Conservation (phyloP, 139 green algal genomes). For the Tetradesmus lagerheimii region DNA sequence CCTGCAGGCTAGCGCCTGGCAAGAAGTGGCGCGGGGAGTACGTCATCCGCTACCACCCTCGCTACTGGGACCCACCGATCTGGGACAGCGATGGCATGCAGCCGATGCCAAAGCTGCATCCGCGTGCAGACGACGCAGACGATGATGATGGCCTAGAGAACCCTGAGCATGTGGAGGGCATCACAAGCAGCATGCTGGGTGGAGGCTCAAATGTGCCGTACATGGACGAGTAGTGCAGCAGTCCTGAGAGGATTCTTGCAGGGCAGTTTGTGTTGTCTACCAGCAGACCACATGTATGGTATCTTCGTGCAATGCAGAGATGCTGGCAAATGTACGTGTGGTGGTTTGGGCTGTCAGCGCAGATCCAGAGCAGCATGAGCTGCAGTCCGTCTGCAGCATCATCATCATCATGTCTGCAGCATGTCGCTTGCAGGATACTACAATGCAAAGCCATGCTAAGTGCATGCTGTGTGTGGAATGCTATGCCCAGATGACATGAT, state of each 20-base stretch:
- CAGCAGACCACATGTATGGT: too few relatives aligned
- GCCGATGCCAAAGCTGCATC: constrained; percentile 44
- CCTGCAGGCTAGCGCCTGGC: constrained; percentile 50
- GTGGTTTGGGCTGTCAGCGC: too few relatives aligned
- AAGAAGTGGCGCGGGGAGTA: constrained; percentile 43
- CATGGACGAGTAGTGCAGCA: not conserved
- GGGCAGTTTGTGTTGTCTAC: too few relatives aligned
- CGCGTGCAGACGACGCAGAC: constrained; percentile 34
- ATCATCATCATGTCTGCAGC: too few relatives aligned
- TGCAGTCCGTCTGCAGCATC: too few relatives aligned
- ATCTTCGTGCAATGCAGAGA: too few relatives aligned
- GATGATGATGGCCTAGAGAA: constrained; percentile 17
- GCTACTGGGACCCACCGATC: constrained; percentile 51
- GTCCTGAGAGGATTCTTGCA: not conserved
- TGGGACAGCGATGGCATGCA: constrained; percentile 47
- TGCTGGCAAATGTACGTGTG: too few relatives aligned
- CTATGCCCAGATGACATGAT: not conserved
- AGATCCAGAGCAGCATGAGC: too few relatives aligned
- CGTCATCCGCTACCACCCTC: constrained; percentile 50
- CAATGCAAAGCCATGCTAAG: too few relatives aligned
- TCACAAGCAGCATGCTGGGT: constrained; percentile 9
- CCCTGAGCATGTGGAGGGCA: not conserved
- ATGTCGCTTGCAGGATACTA: too few relatives aligned
- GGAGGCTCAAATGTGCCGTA: constrained; percentile 24
- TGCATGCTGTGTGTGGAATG: not conserved